Percentiles rank a stretch among this genome's conserved stretches.
phyloP scores from a whole-genome alignment of 495 filamentous ascomycete genomes.

The Podospora appendiculata region DNA sequence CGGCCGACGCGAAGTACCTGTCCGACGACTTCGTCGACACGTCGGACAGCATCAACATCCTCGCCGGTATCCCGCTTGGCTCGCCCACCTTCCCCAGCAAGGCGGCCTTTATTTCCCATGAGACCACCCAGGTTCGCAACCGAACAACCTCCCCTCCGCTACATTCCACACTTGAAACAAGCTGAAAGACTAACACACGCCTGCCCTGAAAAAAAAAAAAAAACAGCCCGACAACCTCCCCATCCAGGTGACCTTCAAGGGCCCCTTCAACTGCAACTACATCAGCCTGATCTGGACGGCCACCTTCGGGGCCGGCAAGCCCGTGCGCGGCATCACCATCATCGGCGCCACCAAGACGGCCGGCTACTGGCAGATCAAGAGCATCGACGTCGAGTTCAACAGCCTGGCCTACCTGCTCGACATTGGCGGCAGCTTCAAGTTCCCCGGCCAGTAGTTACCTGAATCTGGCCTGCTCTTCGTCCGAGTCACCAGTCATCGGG shows the following conservation, averaged over 20 bases:
- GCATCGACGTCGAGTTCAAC: slow-evolving; percentile 27
- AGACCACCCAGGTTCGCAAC: slow-evolving; percentile 5
- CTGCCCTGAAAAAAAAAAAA: no score
- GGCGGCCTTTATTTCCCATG: slow-evolving; percentile 13
- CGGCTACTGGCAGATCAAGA: slow-evolving; percentile 18
- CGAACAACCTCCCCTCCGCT: neutral
- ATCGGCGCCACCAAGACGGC: slow-evolving; percentile 7
- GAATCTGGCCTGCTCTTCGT: no score
- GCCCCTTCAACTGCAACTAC: slow-evolving; percentile 16
- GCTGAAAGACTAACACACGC: neutral
- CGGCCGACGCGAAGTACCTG: slow-evolving; percentile 15
- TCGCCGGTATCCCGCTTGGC: slow-evolving; percentile 18
- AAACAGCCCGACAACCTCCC: slow-evolving; percentile 15
- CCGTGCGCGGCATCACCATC: slow-evolving; percentile 21
- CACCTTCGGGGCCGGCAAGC: slow-evolving; percentile 9
- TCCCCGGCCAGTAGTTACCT: slow-evolving; percentile 2
- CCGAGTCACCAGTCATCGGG: no score
- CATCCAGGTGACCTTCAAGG: slow-evolving; percentile 1
- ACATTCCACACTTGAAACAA: neutral
- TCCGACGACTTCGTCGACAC: slow-evolving; percentile 14
- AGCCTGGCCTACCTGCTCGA: slow-evolving; percentile 15
- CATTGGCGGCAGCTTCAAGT: slow-evolving; percentile 13
- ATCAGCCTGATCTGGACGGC: slow-evolving; percentile 21
- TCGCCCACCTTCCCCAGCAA: slow-evolving; percentile 19
- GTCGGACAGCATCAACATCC: slow-evolving; percentile 24